Percentiles rank a stretch among this genome's conserved stretches.
Conservation (phyloP, 352 stramenopile species). For the Phytophthora ramorum region DNA sequence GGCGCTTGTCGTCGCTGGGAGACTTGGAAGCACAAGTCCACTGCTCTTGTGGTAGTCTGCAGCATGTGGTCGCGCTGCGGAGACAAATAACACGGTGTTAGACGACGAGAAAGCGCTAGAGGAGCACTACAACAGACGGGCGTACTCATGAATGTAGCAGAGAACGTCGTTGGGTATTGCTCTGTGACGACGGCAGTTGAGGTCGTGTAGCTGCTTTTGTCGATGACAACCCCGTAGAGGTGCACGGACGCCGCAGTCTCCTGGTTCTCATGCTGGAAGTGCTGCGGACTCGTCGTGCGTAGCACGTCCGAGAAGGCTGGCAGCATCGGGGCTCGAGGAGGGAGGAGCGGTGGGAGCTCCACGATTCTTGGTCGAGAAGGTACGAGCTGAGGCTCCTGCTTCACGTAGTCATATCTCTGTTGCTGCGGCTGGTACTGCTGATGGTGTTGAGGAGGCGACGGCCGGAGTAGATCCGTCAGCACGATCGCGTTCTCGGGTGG, state of each 20-base stretch:
- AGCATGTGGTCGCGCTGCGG: conserved; percentile 14
- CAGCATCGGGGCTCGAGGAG: conserved; percentile 19
- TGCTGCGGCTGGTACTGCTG: background rate
- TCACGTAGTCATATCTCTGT: conserved; percentile 16
- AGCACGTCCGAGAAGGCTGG: conserved; percentile 31
- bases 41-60: conserved; percentile 6
- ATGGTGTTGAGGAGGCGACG: background rate
- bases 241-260: background rate
- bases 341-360: conserved; percentile 23
- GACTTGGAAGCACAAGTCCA: conserved; percentile 1
- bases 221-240: background rate
- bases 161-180: conserved; percentile 14
- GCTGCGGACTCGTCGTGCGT: conserved; percentile 8
- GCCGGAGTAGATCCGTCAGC: conserved; percentile 24
- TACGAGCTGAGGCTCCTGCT: conserved; percentile 18
- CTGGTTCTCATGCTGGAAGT: conserved; percentile 11
- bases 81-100: conserved; percentile 1
- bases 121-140: background rate
- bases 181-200: background rate
- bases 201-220: background rate
- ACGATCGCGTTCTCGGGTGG: conserved; percentile 21
- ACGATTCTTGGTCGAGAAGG: conserved; percentile 7
- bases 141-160: conserved; percentile 29
- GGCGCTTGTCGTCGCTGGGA: background rate
- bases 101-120: background rate